Percentiles rank a stretch among this genome's conserved stretches.
Conservation (phyloP, 345 rosid genomes). For the Salix dunnii region DNA sequence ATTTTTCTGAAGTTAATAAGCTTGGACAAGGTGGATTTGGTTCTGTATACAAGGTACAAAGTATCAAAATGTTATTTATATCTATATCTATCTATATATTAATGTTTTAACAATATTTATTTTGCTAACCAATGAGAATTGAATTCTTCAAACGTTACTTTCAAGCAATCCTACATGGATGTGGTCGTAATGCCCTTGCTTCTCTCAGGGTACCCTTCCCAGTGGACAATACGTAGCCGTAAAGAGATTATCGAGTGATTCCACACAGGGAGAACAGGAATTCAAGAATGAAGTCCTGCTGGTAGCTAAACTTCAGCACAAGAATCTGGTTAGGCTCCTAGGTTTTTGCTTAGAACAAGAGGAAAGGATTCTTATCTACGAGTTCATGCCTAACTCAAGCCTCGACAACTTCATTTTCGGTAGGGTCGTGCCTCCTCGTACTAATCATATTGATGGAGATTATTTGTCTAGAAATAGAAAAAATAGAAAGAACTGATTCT, state of each 20-base stretch:
- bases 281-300: constrained; percentile 77
- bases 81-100: too few relatives aligned
- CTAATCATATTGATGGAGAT: too few relatives aligned
- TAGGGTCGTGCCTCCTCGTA: not conserved
- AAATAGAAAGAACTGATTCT: too few relatives aligned
- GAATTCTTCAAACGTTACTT: too few relatives aligned
- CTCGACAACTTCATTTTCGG: constrained; percentile 43
- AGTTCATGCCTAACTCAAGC: constrained; percentile 43
- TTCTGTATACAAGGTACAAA: constrained; percentile 36
- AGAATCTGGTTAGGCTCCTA: constrained; percentile 62
- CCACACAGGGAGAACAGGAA: constrained; percentile 32
- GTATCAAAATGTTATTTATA: too few relatives aligned
- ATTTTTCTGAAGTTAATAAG: constrained; percentile 30
- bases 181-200: too few relatives aligned
- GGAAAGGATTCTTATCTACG: constrained; percentile 45
- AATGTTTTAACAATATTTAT: too few relatives aligned
- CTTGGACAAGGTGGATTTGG: constrained; percentile 52
- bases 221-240: constrained; percentile 8
- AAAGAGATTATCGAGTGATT: constrained; percentile 1
- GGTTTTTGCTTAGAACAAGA: constrained; percentile 33
- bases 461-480: too few relatives aligned
- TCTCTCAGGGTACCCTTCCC: not conserved
- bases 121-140: too few relatives aligned
- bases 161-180: too few relatives aligned
- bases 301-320: constrained; percentile 77